Percentiles rank a stretch among this genome's conserved stretches.
phyloP scores from a whole-genome alignment of 345 rosid genomes.

The Psidium guajava region DNA sequence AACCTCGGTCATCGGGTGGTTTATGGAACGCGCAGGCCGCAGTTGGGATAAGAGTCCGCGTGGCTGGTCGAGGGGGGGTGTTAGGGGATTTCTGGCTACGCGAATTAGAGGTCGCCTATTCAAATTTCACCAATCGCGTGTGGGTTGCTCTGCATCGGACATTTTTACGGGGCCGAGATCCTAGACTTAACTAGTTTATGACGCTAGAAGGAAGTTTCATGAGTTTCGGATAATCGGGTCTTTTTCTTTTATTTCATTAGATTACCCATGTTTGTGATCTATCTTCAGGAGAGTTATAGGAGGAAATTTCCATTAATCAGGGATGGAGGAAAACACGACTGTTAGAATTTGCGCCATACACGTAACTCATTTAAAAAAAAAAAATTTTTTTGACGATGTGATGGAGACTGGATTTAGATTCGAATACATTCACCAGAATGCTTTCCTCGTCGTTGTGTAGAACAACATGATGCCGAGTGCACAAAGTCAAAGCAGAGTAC shows the following conservation, averaged over 20 bases:
- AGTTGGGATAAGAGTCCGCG: background rate
- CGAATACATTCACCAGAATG: background rate
- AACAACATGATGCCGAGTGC: background rate
- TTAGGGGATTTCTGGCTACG: background rate
- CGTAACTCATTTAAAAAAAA: background rate
- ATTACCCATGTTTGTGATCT: background rate
- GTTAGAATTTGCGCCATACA: too few species aligned
- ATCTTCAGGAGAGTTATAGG: background rate
- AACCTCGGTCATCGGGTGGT: background rate
- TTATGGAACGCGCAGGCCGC: background rate
- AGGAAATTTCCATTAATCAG: too few species aligned
- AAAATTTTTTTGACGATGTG: background rate
- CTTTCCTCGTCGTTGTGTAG: background rate
- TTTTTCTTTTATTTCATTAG: background rate
- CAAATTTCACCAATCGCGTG: background rate
- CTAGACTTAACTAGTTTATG: background rate
- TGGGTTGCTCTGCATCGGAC: background rate
- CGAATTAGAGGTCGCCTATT: background rate
- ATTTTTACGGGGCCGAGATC: background rate
- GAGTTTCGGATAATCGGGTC: background rate
- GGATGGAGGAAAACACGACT: too few species aligned
- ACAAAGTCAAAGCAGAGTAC: background rate
- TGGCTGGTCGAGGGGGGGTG: background rate
- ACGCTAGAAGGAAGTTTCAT: background rate
- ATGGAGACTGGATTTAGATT: background rate